These are phyloP conservation scores for Abrus pulchellus DNA, from an alignment of 306 rosid species.

Conservation along the genomic window DNA sequence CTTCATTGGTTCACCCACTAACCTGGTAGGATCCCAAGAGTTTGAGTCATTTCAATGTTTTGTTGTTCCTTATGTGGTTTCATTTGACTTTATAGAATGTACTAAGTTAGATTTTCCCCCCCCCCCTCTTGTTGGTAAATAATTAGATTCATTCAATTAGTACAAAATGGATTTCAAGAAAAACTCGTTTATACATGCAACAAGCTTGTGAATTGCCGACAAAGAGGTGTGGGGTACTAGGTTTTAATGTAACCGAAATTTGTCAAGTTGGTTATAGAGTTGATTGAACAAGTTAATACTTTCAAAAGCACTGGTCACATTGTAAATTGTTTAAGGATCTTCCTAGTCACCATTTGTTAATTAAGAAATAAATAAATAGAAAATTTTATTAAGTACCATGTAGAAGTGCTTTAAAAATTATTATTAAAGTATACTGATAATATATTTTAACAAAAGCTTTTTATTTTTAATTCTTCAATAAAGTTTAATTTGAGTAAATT, in stretches of 20 bases:
- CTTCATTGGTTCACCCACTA: slow-evolving; percentile 90
- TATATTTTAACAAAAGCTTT: no score
- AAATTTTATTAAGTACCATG: no score
- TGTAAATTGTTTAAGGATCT: background rate
- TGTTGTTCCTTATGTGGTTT: background rate
- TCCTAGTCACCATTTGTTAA: no score
- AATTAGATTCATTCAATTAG: background rate
- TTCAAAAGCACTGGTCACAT: background rate
- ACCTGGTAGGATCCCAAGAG: slow-evolving; percentile 64
- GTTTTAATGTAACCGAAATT: background rate
- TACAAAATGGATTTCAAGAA: background rate
- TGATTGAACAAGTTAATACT: background rate
- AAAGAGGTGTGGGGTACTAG: background rate
- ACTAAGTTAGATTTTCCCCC: background rate
- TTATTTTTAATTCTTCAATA: no score
- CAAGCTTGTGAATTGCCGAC: slow-evolving; percentile 1
- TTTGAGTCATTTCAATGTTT: background rate
- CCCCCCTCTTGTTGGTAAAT: no score
- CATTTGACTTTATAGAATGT: background rate
- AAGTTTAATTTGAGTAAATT: no score
- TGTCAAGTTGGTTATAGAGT: slow-evolving; percentile 1
- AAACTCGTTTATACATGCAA: background rate
- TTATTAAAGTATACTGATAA: no score
- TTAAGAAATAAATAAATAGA: no score
- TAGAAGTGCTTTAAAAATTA: no score